phyloP scores from a whole-genome alignment of 352 stramenopile genomes.

The Pythium myriotylum region DNA sequence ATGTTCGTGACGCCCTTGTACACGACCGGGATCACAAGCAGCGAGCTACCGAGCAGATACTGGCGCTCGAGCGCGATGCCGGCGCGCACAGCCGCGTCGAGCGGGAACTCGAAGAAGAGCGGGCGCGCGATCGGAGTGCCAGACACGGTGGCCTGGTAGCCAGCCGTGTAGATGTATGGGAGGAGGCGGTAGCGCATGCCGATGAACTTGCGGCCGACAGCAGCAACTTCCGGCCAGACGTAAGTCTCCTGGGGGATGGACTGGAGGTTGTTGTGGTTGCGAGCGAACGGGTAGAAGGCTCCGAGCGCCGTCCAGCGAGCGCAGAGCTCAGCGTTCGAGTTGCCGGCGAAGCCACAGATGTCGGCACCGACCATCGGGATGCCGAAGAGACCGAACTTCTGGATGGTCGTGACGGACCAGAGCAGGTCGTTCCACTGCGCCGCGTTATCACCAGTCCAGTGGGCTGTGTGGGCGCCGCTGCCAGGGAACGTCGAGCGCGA shows the following conservation, averaged over 20 bases:
- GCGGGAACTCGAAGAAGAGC: slow-evolving; percentile 69
- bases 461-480: slow-evolving; percentile 55
- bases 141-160: slow-evolving; percentile 50
- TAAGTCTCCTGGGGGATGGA: slow-evolving; percentile 65
- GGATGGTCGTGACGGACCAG: slow-evolving; percentile 64
- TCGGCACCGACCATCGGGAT: slow-evolving; percentile 85
- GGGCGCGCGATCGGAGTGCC: slow-evolving; percentile 55
- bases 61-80: slow-evolving; percentile 38
- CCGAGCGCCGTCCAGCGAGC: slow-evolving; percentile 77
- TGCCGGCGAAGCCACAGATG: slow-evolving; percentile 67
- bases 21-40: slow-evolving; percentile 60
- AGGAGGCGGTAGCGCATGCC: slow-evolving; percentile 73
- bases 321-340: slow-evolving; percentile 71
- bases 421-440: slow-evolving; percentile 81
- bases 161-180: slow-evolving; percentile 81
- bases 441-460: slow-evolving; percentile 83
- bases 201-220: slow-evolving; percentile 64
- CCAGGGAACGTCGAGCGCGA: slow-evolving; percentile 73
- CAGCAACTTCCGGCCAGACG: slow-evolving; percentile 52
- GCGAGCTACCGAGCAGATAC: slow-evolving; percentile 49
- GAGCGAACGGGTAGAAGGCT: slow-evolving; percentile 78
- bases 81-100: slow-evolving; percentile 29
- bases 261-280: slow-evolving; percentile 80
- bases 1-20: slow-evolving; percentile 45
- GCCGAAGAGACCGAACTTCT: slow-evolving; percentile 77